Evolutionary conservation across 2,329 filamentous ascomycete species (phyloP), one percentile per base, ranked within the genome.

Genomic region (Rhynchosporium secalis): DNA sequence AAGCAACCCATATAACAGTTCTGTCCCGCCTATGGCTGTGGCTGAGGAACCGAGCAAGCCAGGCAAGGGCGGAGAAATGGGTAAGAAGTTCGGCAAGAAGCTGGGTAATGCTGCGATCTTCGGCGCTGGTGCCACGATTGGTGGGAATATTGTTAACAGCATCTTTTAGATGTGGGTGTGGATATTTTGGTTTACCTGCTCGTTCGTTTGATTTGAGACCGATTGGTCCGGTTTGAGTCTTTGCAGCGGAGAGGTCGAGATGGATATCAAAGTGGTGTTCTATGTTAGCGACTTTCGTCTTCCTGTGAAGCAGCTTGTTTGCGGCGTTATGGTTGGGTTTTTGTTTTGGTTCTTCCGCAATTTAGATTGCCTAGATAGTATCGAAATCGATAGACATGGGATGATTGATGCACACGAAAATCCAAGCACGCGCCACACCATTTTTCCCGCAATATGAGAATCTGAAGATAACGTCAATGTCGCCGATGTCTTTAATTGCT

Each of bases 31-130:
- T 29, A 83, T 95, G 77, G 90, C 90, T 49, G 84, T 95, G 3
- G 85, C 86, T 43, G 82, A 91, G 68, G 67, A 75, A 75, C 64
- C 74, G 70, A 36, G 75, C 63, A 79, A 77, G 69, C 78, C 77
- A 20, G 71, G 74, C 40, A 78, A 79, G 40, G 79, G 79, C 48
- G 80, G 78, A 8, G 83, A 91, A 76, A 84, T 87, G 61, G 92
- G 91, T 61, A 96, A 96, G 86, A 97, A 97, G 79, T 90, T 97
- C 77, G 93, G 94, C 69, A 96, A 96, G 85, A 98, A 97, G 82
- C 76, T 94, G 72, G 94, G 94, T 6, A 87, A 87, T 70, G 82
- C 83, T 49, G 92, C 92, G 33, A 92, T 97, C 69, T 96, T 96
- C 72, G 94, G 94, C 75, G 94, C 94, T 54, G 93, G 94, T 76